Conservation (phyloP, 2,329 filamentous ascomycete species). For the Fusarium staphyleae region DNA sequence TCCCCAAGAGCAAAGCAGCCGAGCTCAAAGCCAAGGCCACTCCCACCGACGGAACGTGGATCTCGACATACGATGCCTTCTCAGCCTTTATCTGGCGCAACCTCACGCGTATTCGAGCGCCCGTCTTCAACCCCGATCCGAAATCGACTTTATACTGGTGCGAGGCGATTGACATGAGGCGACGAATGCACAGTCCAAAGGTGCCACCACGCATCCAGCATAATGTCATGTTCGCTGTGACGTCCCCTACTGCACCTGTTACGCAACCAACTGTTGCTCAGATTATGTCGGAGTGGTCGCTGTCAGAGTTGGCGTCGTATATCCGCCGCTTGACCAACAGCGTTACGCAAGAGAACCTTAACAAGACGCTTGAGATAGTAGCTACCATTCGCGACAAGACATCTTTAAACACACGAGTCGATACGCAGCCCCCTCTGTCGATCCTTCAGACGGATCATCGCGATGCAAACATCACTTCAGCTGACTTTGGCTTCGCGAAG, state of each 20-base stretch:
- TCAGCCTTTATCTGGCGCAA: slow-evolving; percentile 52
- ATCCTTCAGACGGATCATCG: slow-evolving; percentile 49
- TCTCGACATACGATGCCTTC: slow-evolving; percentile 57
- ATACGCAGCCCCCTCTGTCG: slow-evolving; percentile 47
- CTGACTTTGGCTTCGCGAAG: slow-evolving; percentile 49
- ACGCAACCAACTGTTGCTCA: slow-evolving; percentile 43
- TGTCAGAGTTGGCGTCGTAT: slow-evolving; percentile 47
- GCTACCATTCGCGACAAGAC: slow-evolving; percentile 49
- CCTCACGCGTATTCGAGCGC: slow-evolving; percentile 46
- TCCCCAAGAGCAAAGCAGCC: slow-evolving; percentile 52
- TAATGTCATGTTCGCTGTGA: slow-evolving; percentile 45
- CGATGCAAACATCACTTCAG: slow-evolving; percentile 38
- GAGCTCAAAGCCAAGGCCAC: slow-evolving; percentile 49
- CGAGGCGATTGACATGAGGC: slow-evolving; percentile 50
- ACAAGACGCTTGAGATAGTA: slow-evolving; percentile 41
- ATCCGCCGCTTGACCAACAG: slow-evolving; percentile 48
- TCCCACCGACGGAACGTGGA: slow-evolving; percentile 48
- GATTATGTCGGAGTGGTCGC: slow-evolving; percentile 47
- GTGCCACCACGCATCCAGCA: slow-evolving; percentile 47
- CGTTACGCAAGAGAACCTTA: slow-evolving; percentile 44
- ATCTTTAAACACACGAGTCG: slow-evolving; percentile 43
- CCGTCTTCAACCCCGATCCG: slow-evolving; percentile 45
- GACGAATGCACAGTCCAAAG: slow-evolving; percentile 45
- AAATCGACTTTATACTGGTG: slow-evolving; percentile 43
- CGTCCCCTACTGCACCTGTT: slow-evolving; percentile 39